A percentile compares a stretch with the other conserved stretches of the same genome.
Evolutionary conservation across 208 protist species (phyloP).

Genomic region (Trypanosoma conorhini): DNA sequence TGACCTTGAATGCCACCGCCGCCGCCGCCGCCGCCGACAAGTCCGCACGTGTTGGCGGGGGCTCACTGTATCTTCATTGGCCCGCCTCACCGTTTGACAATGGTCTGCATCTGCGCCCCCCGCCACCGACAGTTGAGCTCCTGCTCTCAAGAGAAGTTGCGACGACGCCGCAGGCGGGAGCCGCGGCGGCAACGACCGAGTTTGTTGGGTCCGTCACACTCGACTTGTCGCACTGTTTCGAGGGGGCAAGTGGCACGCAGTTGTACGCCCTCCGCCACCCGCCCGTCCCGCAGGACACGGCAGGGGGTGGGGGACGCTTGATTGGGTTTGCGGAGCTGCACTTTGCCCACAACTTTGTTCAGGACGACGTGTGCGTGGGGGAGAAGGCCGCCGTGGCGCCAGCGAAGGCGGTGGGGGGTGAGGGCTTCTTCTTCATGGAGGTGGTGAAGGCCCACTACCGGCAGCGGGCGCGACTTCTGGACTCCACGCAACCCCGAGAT

Average conservation of each 20-base stretch:
- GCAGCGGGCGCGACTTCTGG: background rate
- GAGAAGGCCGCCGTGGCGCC: background rate
- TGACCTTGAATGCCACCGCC: background rate
- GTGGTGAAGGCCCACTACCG: constrained; percentile 1
- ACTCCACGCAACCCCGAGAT: background rate
- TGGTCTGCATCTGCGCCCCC: background rate
- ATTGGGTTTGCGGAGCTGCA: constrained; percentile 43
- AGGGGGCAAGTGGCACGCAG: background rate
- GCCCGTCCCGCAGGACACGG: background rate
- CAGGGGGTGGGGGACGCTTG: constrained; percentile 16
- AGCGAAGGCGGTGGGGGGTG: background rate
- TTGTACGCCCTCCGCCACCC: constrained; percentile 24
- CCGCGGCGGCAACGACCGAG: background rate
- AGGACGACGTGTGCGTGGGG: background rate
- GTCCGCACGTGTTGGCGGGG: background rate
- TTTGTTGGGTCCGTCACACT: constrained; percentile 16
- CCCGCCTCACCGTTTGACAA: constrained; percentile 16
- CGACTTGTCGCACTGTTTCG: constrained; percentile 23
- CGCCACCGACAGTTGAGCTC: constrained; percentile 29
- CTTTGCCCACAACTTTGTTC: constrained; percentile 52
- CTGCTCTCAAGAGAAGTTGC: constrained; percentile 9
- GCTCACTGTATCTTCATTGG: constrained; percentile 31
- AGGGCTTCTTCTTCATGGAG: background rate
- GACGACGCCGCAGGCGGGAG: background rate
- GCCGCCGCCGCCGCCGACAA: background rate